phyloP scores from a whole-genome alignment of 75 land plant genomes.

The Sequoia sempervirens region DNA sequence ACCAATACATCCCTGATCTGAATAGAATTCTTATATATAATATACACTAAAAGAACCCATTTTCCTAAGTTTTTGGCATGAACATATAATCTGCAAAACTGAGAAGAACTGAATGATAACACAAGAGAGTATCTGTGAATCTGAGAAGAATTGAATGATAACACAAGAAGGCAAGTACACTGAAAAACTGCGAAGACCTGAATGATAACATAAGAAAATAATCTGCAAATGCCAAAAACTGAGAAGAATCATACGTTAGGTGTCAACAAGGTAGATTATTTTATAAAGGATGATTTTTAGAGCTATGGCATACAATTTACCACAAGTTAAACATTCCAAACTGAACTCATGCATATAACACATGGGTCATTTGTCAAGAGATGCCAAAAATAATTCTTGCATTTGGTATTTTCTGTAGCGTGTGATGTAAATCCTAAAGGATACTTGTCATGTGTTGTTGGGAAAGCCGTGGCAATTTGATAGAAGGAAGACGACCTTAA shows the following conservation, averaged over 20 bases:
- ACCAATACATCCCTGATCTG: background rate
- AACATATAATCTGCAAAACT: slow-evolving; percentile 4
- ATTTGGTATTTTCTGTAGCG: background rate
- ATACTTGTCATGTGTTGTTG: too few species aligned
- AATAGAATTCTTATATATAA: slow-evolving; percentile 4
- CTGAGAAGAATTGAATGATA: background rate
- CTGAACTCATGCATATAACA: background rate
- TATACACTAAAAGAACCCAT: background rate
- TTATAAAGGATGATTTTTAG: background rate
- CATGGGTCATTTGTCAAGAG: background rate
- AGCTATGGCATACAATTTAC: background rate
- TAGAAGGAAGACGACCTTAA: too few species aligned
- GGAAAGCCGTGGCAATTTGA: too few species aligned
- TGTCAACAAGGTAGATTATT: background rate
- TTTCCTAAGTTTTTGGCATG: background rate
- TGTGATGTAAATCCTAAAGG: too few species aligned
- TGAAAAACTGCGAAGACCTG: background rate
- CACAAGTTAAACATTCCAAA: background rate
- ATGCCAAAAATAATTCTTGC: background rate
- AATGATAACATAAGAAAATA: background rate
- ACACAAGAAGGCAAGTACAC: background rate
- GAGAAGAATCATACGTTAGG: background rate
- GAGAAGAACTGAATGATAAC: background rate
- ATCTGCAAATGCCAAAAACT: background rate
- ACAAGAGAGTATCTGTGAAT: too few species aligned